Conservation (phyloP, 768 basidiomycete genomes). For the Amanita subjunquillea region DNA sequence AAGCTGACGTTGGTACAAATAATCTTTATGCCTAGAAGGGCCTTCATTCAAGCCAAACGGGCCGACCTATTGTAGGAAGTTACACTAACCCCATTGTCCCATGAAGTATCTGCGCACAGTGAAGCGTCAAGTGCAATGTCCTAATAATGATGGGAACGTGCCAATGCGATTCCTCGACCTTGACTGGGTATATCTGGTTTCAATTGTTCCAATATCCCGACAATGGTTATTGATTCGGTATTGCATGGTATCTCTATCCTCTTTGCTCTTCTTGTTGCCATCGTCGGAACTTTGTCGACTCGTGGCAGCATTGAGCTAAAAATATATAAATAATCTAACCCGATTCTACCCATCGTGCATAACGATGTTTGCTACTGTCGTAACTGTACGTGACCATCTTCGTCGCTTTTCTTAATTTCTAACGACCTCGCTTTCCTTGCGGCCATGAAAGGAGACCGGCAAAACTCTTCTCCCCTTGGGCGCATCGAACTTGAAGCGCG, state of each 20-base stretch:
- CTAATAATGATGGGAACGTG: slow-evolving; percentile 20
- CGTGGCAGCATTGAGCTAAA: no score
- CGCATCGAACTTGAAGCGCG: no score
- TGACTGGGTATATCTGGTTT: slow-evolving; percentile 36
- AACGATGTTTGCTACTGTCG: no score
- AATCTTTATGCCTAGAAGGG: slow-evolving; percentile 65
- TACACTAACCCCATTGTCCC: slow-evolving; percentile 63
- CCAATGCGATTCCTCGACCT: slow-evolving; percentile 57
- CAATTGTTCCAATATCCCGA: slow-evolving; percentile 56
- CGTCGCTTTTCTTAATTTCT: no score
- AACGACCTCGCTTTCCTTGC: no score
- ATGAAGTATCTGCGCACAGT: slow-evolving; percentile 52
- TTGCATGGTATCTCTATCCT: slow-evolving; percentile 21
- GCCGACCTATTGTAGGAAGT: slow-evolving; percentile 10
- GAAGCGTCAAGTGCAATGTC: neutral
- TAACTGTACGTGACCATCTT: no score
- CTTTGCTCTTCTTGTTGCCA: slow-evolving; percentile 12
- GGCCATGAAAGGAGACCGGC: no score
- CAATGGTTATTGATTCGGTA: slow-evolving; percentile 18
- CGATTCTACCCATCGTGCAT: no score
- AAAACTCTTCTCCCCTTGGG: no score
- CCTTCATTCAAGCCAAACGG: neutral
- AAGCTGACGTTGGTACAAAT: slow-evolving; percentile 69
- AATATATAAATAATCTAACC: slow-evolving; percentile 13
- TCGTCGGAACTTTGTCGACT: slow-evolving; percentile 33